Conservation (phyloP, 768 basidiomycete species). For the Butyriboletus loyo region DNA sequence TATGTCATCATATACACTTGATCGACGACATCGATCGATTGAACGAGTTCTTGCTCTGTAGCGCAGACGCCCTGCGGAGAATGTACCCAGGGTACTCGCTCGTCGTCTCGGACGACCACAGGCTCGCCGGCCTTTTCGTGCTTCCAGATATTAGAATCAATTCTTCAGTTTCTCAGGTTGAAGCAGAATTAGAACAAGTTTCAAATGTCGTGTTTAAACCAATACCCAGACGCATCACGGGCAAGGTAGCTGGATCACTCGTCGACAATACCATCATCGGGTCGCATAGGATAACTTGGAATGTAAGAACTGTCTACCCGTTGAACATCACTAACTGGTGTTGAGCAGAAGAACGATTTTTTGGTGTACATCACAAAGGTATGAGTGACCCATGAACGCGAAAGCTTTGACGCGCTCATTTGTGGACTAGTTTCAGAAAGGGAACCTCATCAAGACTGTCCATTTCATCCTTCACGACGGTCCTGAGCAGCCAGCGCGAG, state of each 20-base stretch:
- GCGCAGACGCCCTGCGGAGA: slow-evolving; percentile 49
- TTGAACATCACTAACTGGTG: slow-evolving; percentile 1
- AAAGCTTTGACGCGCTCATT: neutral
- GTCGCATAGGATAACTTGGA: slow-evolving; percentile 55
- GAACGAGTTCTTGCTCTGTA: slow-evolving; percentile 4
- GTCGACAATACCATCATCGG: slow-evolving; percentile 51
- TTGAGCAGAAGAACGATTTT: slow-evolving; percentile 51
- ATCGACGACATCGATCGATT: slow-evolving; percentile 5
- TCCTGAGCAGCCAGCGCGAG: slow-evolving; percentile 45
- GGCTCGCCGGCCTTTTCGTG: slow-evolving; percentile 45
- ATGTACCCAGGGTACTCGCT: slow-evolving; percentile 63
- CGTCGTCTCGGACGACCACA: slow-evolving; percentile 47
- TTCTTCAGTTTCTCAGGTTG: slow-evolving; percentile 46
- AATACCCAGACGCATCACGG: slow-evolving; percentile 38
- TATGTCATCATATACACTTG: slow-evolving; percentile 24
- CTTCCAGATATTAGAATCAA: slow-evolving; percentile 49
- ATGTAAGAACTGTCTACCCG: slow-evolving; percentile 37
- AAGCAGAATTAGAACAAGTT: slow-evolving; percentile 47
- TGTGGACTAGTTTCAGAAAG: slow-evolving; percentile 29
- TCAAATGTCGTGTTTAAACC: slow-evolving; percentile 49
- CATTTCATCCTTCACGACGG: slow-evolving; percentile 63
- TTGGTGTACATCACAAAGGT: slow-evolving; percentile 53
- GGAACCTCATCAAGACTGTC: slow-evolving; percentile 25
- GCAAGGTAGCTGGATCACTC: slow-evolving; percentile 50
- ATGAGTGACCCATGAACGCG: slow-evolving; percentile 11